A percentile compares a stretch with the other conserved stretches of the same genome.
Evolutionary conservation across 352 stramenopile species (phyloP).

Genomic region (Pythium insidiosum): DNA sequence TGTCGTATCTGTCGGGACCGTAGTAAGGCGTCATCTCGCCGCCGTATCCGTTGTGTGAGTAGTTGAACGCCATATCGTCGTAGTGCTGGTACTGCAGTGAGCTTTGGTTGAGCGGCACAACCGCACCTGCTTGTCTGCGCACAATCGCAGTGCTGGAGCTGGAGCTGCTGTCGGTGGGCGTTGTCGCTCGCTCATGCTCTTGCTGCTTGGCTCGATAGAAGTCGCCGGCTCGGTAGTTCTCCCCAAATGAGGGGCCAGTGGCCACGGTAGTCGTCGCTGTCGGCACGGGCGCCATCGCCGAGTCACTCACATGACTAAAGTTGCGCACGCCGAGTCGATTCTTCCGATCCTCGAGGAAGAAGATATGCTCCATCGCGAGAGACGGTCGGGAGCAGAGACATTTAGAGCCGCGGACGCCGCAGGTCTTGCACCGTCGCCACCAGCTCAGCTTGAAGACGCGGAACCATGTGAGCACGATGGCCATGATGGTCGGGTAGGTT

Average conservation of each 20-base stretch:
- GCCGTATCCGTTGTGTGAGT: neutral
- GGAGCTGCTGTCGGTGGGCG: neutral
- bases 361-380: conserved; percentile 71
- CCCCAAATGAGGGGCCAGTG: conserved; percentile 19
- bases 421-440: conserved; percentile 59
- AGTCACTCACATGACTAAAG: conserved; percentile 75
- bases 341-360: conserved; percentile 77
- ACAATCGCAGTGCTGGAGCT: conserved; percentile 25
- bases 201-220: conserved; percentile 15
- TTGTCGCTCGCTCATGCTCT: neutral
- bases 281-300: conserved; percentile 24
- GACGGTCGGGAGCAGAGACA: conserved; percentile 63
- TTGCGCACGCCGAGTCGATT: conserved; percentile 71
- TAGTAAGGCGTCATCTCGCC: neutral
- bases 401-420: conserved; percentile 49
- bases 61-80: neutral
- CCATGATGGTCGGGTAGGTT: conserved; percentile 24
- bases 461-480: conserved; percentile 44
- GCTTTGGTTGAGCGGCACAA: conserved; percentile 25
- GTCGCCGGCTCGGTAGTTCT: conserved; percentile 22
- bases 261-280: conserved; percentile 26
- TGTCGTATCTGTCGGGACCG: neutral
- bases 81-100: conserved; percentile 12
- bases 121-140: conserved; percentile 43
- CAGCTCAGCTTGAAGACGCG: conserved; percentile 58